phyloP scores from a whole-genome alignment of 2,329 filamentous ascomycete genomes.

The Pyrenophora teres region DNA sequence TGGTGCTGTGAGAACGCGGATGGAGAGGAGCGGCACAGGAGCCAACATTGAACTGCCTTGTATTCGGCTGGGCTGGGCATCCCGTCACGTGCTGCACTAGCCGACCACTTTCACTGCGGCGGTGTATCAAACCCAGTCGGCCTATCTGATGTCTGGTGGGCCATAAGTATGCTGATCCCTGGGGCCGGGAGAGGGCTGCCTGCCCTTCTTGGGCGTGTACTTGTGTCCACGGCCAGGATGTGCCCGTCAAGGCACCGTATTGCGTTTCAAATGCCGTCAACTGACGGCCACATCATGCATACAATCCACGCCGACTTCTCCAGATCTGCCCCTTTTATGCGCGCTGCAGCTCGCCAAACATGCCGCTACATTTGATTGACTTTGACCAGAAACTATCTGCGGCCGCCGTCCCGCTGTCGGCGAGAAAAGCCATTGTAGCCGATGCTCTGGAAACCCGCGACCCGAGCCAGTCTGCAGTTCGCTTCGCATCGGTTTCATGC shows the following conservation, averaged over 20 bases:
- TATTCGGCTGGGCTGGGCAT: constrained; percentile 16
- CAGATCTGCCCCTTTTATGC: constrained; percentile 33
- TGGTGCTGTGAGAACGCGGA: constrained; percentile 28
- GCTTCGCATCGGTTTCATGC: background rate
- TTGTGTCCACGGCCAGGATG: constrained; percentile 2
- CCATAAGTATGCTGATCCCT: background rate
- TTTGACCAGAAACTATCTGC: constrained; percentile 1
- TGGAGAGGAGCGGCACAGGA: constrained; percentile 20
- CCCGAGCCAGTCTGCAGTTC: constrained; percentile 9
- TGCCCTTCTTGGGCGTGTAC: constrained; percentile 4
- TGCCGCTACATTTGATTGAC: constrained; percentile 5
- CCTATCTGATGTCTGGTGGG: background rate
- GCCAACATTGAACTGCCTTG: constrained; percentile 15
- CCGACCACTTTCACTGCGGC: constrained; percentile 21
- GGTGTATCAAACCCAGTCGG: constrained; percentile 15
- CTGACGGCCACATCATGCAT: constrained; percentile 24
- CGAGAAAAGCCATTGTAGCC: constrained; percentile 1
- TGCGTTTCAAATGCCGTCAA: constrained; percentile 18
- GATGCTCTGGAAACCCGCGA: constrained; percentile 13
- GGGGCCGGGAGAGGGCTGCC: constrained; percentile 7
- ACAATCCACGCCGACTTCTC: constrained; percentile 16
- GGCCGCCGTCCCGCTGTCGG: constrained; percentile 4
- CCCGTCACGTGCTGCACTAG: constrained; percentile 23
- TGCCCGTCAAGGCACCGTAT: constrained; percentile 9
- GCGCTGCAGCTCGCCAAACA: constrained; percentile 1